Base-by-base conservation (phyloP, 1,139 yeast genomes). In the Suhomyces wounanorum region DNA sequence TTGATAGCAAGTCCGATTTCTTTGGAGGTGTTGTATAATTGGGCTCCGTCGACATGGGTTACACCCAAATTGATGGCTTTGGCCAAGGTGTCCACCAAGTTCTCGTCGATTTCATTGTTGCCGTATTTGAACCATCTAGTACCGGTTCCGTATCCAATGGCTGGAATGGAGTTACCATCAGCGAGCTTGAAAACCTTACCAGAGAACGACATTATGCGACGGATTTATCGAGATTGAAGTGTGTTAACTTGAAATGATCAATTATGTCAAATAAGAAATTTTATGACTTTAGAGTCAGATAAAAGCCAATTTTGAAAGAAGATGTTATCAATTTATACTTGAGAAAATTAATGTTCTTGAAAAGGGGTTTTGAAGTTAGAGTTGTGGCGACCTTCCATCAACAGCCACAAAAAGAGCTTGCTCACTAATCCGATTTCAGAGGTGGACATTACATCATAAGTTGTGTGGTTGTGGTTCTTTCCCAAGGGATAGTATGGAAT, bases 31-130 rank as follows among this genome's bases (percentile, higher is more conserved):
- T 64, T 61, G 60, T 73, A 73, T 18, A 65, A 52, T 53, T 72
- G 74, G 7, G 77, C 77, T 11, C 72, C 73, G 53, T 73, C 78
- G 44, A 73, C 61, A 51, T 72, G 78, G 26, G 60, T 63, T 52
- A 65, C 66, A 0, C 77, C 81, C 10, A 53, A 53, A 14, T 62
- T 52, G 40, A 73, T 52, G 1, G 77, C 76, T 5, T 47, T 45
- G 18, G 55, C 60, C 38, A 72, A 49, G 2, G 63, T 53, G 10
- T 59, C 52, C n/a, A 69, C 66, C 47, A 67, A 57, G 8, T 51
- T 52, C 2, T 55, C 49, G 52, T 67, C 69, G 40, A 65, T 33
- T 16, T 61, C 62, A 26, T 57, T 51, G 23, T 53, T 49, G 33
- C 66, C 66, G 8, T 36, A 38, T 48, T 70, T 70, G 61, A 57